Conservation (phyloP, 306 rosid species). For the Nissolia schottii region DNA sequence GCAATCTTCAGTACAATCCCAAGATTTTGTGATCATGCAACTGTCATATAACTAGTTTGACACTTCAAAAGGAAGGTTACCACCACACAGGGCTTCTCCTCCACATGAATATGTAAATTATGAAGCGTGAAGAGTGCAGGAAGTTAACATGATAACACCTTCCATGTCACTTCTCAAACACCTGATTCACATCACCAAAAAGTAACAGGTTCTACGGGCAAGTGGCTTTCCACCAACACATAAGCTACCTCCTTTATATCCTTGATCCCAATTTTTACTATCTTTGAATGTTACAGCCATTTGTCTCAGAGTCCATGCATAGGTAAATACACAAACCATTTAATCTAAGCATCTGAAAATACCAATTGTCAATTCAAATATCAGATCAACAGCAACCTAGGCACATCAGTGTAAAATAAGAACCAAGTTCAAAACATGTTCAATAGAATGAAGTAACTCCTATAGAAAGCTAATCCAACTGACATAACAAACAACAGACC, state of each 20-base stretch:
- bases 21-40: constrained; percentile 38
- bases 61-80: constrained; percentile 42
- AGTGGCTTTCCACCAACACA: background rate
- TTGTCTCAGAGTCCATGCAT: constrained; percentile 15
- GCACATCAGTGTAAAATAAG: background rate
- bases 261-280: constrained; percentile 14
- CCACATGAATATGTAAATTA: constrained; percentile 44
- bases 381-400: constrained; percentile 14
- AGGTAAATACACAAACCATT: constrained; percentile 22
- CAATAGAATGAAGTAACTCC: constrained; percentile 16
- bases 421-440: constrained; percentile 14
- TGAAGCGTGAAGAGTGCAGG: constrained; percentile 31
- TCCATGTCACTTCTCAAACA: constrained; percentile 33
- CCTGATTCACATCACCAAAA: constrained; percentile 9
- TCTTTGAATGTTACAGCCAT: constrained; percentile 14
- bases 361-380: constrained; percentile 25
- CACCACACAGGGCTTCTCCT: constrained; percentile 50
- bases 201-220: background rate
- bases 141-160: constrained; percentile 40
- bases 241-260: background rate
- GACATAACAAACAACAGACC: constrained; percentile 13
- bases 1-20: constrained; percentile 37
- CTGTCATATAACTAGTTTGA: constrained; percentile 40
- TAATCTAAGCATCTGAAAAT: constrained; percentile 28
- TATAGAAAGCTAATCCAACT: background rate